A percentile compares a stretch with the other conserved stretches of the same genome.
Conservation (phyloP, 2,329 filamentous ascomycete species). For the Pyrenophora tritici-repentis region DNA sequence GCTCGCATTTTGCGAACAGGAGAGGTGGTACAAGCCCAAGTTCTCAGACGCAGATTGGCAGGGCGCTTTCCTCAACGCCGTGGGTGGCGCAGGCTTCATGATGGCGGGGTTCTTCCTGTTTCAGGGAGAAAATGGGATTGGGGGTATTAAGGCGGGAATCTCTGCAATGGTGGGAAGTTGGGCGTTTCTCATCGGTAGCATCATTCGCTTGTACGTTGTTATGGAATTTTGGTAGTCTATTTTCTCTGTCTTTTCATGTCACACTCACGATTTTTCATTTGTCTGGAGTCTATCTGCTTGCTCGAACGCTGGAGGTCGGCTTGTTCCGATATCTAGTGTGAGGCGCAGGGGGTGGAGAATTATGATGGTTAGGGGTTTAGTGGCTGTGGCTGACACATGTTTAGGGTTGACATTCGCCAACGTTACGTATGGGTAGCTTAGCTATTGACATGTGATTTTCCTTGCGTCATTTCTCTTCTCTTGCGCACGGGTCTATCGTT, state of each 20-base stretch:
- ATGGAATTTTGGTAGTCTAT: slow-evolving; percentile 10
- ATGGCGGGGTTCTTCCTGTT: slow-evolving; percentile 34
- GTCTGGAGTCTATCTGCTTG: too few relatives aligned
- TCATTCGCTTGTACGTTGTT: slow-evolving; percentile 33
- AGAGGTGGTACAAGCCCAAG: slow-evolving; percentile 35
- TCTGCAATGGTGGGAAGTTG: slow-evolving; percentile 32
- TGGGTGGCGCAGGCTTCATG: slow-evolving; percentile 38
- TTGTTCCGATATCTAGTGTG: too few relatives aligned
- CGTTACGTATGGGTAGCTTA: too few relatives aligned
- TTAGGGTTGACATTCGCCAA: too few relatives aligned
- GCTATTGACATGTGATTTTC: too few relatives aligned
- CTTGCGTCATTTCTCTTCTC: too few relatives aligned
- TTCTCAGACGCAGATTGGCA: slow-evolving; percentile 31
- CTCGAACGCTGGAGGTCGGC: too few relatives aligned
- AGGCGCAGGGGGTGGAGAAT: too few relatives aligned
- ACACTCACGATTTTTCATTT: too few relatives aligned
- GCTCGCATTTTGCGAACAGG: slow-evolving; percentile 32
- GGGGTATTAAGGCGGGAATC: slow-evolving; percentile 16
- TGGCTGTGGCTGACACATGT: too few relatives aligned
- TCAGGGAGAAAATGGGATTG: slow-evolving; percentile 6
- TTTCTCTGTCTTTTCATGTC: not conserved
- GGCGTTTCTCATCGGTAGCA: slow-evolving; percentile 34
- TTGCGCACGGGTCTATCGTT: too few relatives aligned
- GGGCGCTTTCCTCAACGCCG: slow-evolving; percentile 30
- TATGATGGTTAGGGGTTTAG: too few relatives aligned